phyloP scores from a whole-genome alignment of 768 basidiomycete species.

The Lentinula sp. region DNA sequence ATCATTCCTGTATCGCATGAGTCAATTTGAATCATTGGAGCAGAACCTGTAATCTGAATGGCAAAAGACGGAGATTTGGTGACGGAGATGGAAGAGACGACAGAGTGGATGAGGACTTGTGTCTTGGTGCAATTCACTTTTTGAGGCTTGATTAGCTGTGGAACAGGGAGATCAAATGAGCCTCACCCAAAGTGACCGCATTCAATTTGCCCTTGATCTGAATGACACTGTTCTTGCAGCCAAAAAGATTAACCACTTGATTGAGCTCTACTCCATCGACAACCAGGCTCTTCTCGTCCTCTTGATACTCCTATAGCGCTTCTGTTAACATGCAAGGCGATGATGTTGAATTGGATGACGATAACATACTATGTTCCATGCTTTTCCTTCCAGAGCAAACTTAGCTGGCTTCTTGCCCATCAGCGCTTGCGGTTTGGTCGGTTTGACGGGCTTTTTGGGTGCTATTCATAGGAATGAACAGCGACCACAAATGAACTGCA shows the following conservation, averaged over 20 bases:
- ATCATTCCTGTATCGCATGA: slow-evolving; percentile 94
- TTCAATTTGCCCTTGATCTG: slow-evolving; percentile 92
- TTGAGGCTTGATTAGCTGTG: neutral
- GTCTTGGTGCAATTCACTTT: slow-evolving; percentile 87
- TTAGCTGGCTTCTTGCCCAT: slow-evolving; percentile 90
- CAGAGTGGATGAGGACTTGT: slow-evolving; percentile 82
- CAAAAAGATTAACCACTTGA: slow-evolving; percentile 85
- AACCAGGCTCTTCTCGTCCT: slow-evolving; percentile 65
- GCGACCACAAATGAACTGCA: neutral
- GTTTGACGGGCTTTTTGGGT: slow-evolving; percentile 66
- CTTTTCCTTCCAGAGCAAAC: slow-evolving; percentile 83
- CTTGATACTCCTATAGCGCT: slow-evolving; percentile 76
- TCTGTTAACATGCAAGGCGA: neutral
- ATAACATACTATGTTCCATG: slow-evolving; percentile 80
- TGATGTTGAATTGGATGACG: neutral
- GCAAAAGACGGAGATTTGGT: slow-evolving; percentile 92
- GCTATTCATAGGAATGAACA: slow-evolving; percentile 14
- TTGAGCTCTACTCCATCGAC: slow-evolving; percentile 73
- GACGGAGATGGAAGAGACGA: slow-evolving; percentile 85
- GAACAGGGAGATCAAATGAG: slow-evolving; percentile 17
- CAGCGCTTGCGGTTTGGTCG: slow-evolving; percentile 78
- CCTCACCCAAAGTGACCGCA: slow-evolving; percentile 77
- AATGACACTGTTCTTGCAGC: slow-evolving; percentile 82
- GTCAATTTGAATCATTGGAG: slow-evolving; percentile 92
- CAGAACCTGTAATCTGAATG: slow-evolving; percentile 83